Evolutionary conservation across 305 asterid genomes (phyloP).

Genomic region (Fraxinus nigra): DNA sequence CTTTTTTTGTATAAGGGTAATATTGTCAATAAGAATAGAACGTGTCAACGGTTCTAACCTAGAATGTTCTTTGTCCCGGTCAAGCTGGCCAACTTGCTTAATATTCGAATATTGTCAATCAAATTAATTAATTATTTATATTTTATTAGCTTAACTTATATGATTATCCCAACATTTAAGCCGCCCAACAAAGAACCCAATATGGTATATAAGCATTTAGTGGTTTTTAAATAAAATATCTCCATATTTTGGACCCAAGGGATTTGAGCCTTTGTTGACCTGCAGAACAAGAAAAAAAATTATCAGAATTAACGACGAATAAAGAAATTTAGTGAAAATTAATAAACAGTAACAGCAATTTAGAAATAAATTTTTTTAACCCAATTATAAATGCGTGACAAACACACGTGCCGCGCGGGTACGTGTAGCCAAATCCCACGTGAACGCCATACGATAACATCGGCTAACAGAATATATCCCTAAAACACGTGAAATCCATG

Average conservation of each 20-base stretch:
- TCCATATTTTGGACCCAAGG: not conserved
- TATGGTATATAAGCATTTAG: not conserved
- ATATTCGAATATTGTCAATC: not conserved
- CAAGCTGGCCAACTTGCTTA: conserved; percentile 26
- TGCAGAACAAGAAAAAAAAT: not conserved
- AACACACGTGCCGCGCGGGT: not conserved
- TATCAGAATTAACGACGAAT: not conserved
- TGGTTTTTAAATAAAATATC: not conserved
- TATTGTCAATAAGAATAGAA: not conserved
- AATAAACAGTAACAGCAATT: not conserved
- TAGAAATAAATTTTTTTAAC: not conserved
- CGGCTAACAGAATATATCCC: not conserved
- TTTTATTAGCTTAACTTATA: not conserved
- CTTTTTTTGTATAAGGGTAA: not conserved
- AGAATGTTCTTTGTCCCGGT: not conserved
- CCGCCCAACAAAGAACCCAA: not conserved
- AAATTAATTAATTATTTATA: not conserved
- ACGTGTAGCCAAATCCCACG: conserved; percentile 12
- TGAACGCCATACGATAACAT: conserved; percentile 10
- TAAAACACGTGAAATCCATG: not conserved
- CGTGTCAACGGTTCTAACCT: not conserved
- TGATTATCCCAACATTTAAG: not conserved
- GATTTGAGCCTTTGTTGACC: conserved; percentile 21
- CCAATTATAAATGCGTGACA: not conserved
- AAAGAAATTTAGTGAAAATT: not conserved